Conservation (phyloP, 139 green algal genomes). For the Chlamydomonas urium region DNA sequence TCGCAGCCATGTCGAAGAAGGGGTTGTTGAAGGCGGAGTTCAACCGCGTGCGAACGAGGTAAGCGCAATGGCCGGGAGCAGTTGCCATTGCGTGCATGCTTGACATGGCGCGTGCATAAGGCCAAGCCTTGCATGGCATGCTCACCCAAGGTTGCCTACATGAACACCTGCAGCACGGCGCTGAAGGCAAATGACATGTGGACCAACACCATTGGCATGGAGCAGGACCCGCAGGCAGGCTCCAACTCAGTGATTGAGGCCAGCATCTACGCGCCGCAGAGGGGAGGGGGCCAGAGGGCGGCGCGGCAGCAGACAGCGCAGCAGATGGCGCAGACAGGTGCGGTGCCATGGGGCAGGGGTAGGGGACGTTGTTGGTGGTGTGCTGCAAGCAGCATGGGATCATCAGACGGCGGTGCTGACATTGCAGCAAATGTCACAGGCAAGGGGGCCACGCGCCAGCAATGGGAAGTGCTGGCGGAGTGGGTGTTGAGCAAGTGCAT, state of each 20-base stretch:
- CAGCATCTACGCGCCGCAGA: constrained; percentile 60
- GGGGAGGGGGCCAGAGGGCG: constrained; percentile 34
- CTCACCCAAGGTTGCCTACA: neutral
- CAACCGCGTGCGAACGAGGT: constrained; percentile 16
- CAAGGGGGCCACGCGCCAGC: too few species aligned
- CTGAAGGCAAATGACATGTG: constrained; percentile 64
- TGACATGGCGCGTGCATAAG: neutral
- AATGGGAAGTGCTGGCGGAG: too few species aligned
- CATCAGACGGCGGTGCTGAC: too few species aligned
- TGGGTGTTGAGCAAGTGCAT: too few species aligned
- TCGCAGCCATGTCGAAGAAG: constrained; percentile 4
- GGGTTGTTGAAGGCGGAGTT: constrained; percentile 10
- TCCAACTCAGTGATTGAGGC: constrained; percentile 71
- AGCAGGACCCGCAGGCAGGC: constrained; percentile 44
- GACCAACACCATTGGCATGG: constrained; percentile 73
- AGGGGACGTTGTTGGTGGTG: neutral
- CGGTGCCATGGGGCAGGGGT: constrained; percentile 25
- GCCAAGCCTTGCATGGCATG: neutral
- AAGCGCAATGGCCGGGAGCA: neutral
- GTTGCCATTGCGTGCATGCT: neutral
- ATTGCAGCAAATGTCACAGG: too few species aligned
- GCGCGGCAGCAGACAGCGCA: constrained; percentile 58
- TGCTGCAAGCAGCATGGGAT: neutral
- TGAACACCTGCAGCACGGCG: constrained; percentile 14
- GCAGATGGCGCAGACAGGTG: too few species aligned